Evolutionary conservation across 768 basidiomycete species (phyloP).

Genomic region (Tylopilus balloui): DNA sequence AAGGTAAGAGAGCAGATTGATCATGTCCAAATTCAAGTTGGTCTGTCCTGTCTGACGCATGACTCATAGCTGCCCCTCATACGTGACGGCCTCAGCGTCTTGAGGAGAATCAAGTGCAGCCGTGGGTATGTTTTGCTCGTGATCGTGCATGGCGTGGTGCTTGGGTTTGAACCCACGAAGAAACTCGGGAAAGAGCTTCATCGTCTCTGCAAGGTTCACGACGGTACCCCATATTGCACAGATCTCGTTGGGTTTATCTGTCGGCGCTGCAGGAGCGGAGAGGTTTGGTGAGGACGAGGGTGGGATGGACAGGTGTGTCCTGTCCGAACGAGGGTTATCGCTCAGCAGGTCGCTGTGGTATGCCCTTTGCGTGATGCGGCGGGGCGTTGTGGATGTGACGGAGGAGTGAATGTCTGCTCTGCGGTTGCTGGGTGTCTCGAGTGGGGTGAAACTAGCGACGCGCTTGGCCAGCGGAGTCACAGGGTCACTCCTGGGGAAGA

Average conservation of each 20-base stretch:
- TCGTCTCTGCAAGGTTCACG: slow-evolving; percentile 85
- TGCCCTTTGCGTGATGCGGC: slow-evolving; percentile 13
- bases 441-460: slow-evolving; percentile 22
- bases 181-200: slow-evolving; percentile 87
- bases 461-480: slow-evolving; percentile 45
- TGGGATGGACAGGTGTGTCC: slow-evolving; percentile 50
- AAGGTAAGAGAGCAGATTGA: slow-evolving; percentile 83
- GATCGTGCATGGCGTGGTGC: slow-evolving; percentile 72
- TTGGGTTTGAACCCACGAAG: slow-evolving; percentile 90
- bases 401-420: slow-evolving; percentile 27
- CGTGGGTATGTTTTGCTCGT: slow-evolving; percentile 51
- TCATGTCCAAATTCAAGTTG: slow-evolving; percentile 86
- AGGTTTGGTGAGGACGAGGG: slow-evolving; percentile 51
- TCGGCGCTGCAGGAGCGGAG: slow-evolving; percentile 57
- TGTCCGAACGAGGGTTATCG: slow-evolving; percentile 52
- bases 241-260: slow-evolving; percentile 77
- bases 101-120: slow-evolving; percentile 53
- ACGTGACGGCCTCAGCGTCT: slow-evolving; percentile 64
- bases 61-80: slow-evolving; percentile 75
- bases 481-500: slow-evolving; percentile 33
- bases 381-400: slow-evolving; percentile 33
- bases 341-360: slow-evolving; percentile 21
- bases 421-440: slow-evolving; percentile 44
- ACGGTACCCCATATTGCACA: slow-evolving; percentile 98
- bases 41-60: slow-evolving; percentile 90